Base-by-base conservation (phyloP, 495 filamentous ascomycete genomes). In the Peziza echinospora region DNA sequence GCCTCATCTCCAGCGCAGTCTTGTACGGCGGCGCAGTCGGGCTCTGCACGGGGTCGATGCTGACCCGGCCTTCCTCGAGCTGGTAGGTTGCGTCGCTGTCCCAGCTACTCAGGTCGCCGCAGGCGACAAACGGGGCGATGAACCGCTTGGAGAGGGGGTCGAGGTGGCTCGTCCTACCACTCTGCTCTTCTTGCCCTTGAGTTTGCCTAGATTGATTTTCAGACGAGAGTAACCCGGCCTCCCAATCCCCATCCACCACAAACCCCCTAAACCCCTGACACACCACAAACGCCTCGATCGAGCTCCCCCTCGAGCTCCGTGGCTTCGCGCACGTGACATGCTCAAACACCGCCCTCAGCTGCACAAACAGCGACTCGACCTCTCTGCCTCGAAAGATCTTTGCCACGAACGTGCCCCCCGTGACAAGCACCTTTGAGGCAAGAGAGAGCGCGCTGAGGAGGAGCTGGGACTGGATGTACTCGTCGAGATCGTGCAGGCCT, bases 331-430 rank as follows among this genome's bases (percentile, higher is more conserved):
- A 84, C 45, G 77, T 73, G 25, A 97, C 89, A 45, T 74, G 67
- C 47, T 82, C 73, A 50, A 97, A 97, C 5, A 43, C 21, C 10
- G n/a, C n/a, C 49, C 84, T 84, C 40, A 96, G 71, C 54, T 96
- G 89, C 5, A 85, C 82, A 59, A 85, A 94, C 1, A 94, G 71
- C 3, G 94, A 65, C 54, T 93, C 86, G 11, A 93, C 84, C 54
- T 94, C 87, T 50, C 84, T 78, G 26, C 82, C 85, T 10, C 89
- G 68, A 66, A 97, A 97, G 52, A 97, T 93, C 65, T 97, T 97
- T 6, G 89, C 87, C 7, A 97, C 86, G 54, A 97, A 97, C 53
- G 80, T 91, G 45, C 91, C 89, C 23, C 91, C 89, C 0, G 84
- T 84, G 21, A 80, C 78, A 34, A 97, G 72, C 26, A 94, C 83